phyloP scores from a whole-genome alignment of 768 basidiomycete species.

The Rhodotorula toruloides region DNA sequence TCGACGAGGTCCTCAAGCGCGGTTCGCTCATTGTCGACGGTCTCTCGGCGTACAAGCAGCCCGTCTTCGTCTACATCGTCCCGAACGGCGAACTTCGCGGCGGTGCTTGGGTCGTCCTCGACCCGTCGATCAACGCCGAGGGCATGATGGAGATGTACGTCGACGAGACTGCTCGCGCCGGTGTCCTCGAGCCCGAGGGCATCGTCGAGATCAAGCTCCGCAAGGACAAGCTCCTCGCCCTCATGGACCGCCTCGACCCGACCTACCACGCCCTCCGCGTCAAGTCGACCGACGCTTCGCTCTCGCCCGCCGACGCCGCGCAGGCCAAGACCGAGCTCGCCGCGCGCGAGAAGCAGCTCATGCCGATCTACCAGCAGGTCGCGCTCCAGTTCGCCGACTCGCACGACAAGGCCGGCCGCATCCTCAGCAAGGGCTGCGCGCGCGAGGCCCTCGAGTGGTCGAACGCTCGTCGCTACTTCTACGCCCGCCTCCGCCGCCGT shows the following conservation, averaged over 20 bases:
- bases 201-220: slow-evolving; percentile 97
- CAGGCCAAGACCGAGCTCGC: slow-evolving; percentile 64
- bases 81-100: slow-evolving; percentile 98
- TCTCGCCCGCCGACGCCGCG: slow-evolving; percentile 68
- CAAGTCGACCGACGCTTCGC: slow-evolving; percentile 68
- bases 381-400: slow-evolving; percentile 92
- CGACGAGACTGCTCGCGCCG: slow-evolving; percentile 88
- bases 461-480: slow-evolving; percentile 46
- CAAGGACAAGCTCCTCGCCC: slow-evolving; percentile 76
- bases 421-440: slow-evolving; percentile 44
- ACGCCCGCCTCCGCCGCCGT: slow-evolving; percentile 48
- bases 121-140: slow-evolving; percentile 91
- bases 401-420: slow-evolving; percentile 56
- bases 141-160: slow-evolving; percentile 96
- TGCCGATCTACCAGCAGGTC: slow-evolving; percentile 88
- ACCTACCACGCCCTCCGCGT: slow-evolving; percentile 74
- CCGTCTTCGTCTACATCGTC: slow-evolving; percentile 95
- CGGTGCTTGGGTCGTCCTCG: slow-evolving; percentile 98
- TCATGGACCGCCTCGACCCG: slow-evolving; percentile 91
- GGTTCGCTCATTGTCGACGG: slow-evolving; percentile 80
- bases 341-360: slow-evolving; percentile 69
- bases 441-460: slow-evolving; percentile 41
- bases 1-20: slow-evolving; percentile 45
- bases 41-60: slow-evolving; percentile 91
- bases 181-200: slow-evolving; percentile 92